phyloP scores from a whole-genome alignment of 805 yeast genomes.

The Blastobotrys peoriensis region DNA sequence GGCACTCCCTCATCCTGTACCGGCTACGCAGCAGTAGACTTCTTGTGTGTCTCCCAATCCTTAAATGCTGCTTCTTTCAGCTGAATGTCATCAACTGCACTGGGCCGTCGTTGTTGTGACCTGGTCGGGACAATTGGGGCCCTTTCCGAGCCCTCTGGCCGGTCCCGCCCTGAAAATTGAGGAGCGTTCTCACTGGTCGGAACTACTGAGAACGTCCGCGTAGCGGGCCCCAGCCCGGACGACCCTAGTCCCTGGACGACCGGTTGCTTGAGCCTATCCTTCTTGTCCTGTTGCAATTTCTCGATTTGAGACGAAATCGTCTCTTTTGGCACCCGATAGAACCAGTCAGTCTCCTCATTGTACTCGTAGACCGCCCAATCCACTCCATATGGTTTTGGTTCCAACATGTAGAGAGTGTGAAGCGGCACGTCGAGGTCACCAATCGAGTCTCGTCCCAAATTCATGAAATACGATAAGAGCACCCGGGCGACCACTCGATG shows the following conservation, averaged over 20 bases:
- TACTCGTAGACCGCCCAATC: conserved; percentile 88
- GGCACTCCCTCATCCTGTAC: too few species aligned
- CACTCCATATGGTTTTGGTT: conserved; percentile 92
- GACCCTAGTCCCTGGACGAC: background rate
- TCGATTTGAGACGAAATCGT: conserved; percentile 19
- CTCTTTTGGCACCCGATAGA: conserved; percentile 49
- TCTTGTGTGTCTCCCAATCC: background rate
- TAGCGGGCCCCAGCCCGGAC: conserved; percentile 2
- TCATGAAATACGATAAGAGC: conserved; percentile 80
- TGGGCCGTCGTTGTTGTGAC: background rate
- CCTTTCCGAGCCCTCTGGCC: background rate
- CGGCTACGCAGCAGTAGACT: background rate
- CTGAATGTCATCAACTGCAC: background rate
- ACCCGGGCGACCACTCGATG: conserved; percentile 91
- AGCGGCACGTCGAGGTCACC: conserved; percentile 90
- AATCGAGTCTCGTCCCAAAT: conserved; percentile 66
- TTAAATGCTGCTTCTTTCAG: background rate
- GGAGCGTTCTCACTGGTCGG: conserved; percentile 12
- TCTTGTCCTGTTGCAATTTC: background rate
- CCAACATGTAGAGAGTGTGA: conserved; percentile 84
- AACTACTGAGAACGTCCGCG: conserved; percentile 20
- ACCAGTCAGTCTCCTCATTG: conserved; percentile 72
- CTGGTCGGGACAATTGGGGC: background rate
- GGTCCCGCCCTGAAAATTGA: background rate
- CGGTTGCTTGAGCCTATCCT: background rate